These are phyloP conservation scores for Rhodomyrtus tomentosa DNA, from an alignment of 345 rosid species.

Conservation along the genomic window DNA sequence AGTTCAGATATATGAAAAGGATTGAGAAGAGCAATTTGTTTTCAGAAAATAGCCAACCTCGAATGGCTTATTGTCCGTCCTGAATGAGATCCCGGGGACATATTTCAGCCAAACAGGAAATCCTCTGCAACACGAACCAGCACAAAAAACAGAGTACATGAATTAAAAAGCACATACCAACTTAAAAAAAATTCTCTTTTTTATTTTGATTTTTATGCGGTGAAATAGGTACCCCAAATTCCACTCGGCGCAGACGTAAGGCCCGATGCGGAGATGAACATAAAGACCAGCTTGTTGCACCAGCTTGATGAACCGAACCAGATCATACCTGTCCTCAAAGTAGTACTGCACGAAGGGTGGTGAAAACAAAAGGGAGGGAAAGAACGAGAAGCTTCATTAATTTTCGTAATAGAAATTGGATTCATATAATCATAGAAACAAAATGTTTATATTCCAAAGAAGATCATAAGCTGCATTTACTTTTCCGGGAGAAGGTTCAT, in stretches of 20 bases:
- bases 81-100: conserved; percentile 10
- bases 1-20: neutral
- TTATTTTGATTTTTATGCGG: neutral
- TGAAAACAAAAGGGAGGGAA: neutral
- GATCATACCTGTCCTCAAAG: conserved; percentile 30
- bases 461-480: neutral
- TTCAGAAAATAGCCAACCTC: neutral
- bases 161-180: neutral
- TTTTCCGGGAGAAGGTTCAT: conserved; percentile 6
- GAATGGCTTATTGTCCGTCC: conserved; percentile 12
- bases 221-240: conserved; percentile 6
- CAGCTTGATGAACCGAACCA: conserved; percentile 32
- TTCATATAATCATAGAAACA: neutral
- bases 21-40: neutral
- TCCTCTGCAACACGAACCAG: conserved; percentile 1
- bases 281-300: conserved; percentile 34
- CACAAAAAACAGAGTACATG: neutral
- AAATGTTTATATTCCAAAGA: neutral
- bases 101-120: conserved; percentile 16
- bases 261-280: conserved; percentile 14
- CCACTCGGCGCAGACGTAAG: conserved; percentile 14
- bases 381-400: neutral
- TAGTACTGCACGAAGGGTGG: conserved; percentile 9
- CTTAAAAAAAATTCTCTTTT: neutral
- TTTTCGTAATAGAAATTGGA: neutral